Evolutionary conservation across 306 rosid genomes (phyloP).

Genomic region (Mimosa bimucronata): DNA sequence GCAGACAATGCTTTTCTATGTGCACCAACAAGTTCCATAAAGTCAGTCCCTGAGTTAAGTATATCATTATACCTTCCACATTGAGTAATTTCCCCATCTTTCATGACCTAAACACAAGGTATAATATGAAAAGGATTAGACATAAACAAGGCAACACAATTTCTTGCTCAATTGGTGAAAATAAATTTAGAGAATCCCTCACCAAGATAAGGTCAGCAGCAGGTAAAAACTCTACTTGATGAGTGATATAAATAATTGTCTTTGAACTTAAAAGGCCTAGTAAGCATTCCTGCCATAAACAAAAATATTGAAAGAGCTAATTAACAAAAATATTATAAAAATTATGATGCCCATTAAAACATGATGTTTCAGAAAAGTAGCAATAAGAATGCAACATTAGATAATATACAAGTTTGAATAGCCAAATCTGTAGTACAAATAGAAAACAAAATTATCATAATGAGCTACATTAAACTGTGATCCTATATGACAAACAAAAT

Average conservation of each 20-base stretch:
- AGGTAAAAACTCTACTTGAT: neutral
- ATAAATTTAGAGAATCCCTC: neutral
- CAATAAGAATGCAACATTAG: neutral
- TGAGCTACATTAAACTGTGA: conserved; percentile 53
- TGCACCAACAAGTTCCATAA: conserved; percentile 84
- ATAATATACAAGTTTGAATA: neutral
- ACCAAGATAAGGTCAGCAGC: neutral
- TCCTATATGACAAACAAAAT: conserved; percentile 55
- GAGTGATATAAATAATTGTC: neutral
- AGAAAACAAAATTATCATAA: neutral
- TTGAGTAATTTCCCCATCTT: conserved; percentile 50
- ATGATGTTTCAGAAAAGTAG: neutral
- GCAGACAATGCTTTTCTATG: conserved; percentile 74
- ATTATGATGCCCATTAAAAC: neutral
- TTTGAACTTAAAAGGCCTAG: conserved; percentile 48
- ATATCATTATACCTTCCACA: conserved; percentile 39
- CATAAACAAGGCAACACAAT: neutral
- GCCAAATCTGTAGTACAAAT: neutral
- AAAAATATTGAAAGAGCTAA: neutral
- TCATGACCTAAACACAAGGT: neutral
- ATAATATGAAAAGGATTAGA: neutral
- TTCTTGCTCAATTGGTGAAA: neutral
- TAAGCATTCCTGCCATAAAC: conserved; percentile 60
- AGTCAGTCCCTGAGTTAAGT: conserved; percentile 67
- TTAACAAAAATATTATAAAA: neutral